Evolutionary conservation across 192 early-diverging fungal species (phyloP).

Genomic region (Mortierella antarctica): DNA sequence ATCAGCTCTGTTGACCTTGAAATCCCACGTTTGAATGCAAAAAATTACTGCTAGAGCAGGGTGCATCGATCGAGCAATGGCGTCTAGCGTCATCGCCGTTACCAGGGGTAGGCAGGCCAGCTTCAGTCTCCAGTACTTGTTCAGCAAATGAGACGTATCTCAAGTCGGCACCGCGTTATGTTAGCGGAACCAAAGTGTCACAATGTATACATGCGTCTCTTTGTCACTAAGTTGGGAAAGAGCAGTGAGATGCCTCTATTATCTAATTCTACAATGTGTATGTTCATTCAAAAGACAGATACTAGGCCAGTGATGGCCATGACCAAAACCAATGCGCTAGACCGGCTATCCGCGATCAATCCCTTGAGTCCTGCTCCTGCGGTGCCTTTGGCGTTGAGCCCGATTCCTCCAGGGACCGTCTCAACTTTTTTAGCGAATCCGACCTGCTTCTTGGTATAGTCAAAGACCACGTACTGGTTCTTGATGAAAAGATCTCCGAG

Average conservation of each 20-base stretch:
- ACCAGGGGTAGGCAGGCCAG: too few relatives aligned
- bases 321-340: not conserved
- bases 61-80: not conserved
- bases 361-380: constrained; percentile 4
- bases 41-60: not conserved
- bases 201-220: not conserved
- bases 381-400: constrained; percentile 21
- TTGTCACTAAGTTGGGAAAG: not conserved
- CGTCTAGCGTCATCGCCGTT: not conserved
- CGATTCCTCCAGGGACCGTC: constrained; percentile 24
- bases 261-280: not conserved
- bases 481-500: constrained; percentile 52
- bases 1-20: too few relatives aligned
- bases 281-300: not conserved
- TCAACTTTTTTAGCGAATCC: constrained; percentile 43
- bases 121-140: too few relatives aligned
- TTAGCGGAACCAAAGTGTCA: not conserved
- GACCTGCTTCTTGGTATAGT: constrained; percentile 26
- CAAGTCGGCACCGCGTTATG: too few relatives aligned
- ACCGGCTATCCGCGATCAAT: not conserved
- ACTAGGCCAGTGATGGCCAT: constrained; percentile 42
- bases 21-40: not conserved
- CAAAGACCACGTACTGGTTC: constrained; percentile 50
- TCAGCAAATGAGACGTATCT: not conserved
- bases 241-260: not conserved